Evolutionary conservation across 2,329 filamentous ascomycete genomes (phyloP).

Genomic region (Colletotrichum tamarilloi): DNA sequence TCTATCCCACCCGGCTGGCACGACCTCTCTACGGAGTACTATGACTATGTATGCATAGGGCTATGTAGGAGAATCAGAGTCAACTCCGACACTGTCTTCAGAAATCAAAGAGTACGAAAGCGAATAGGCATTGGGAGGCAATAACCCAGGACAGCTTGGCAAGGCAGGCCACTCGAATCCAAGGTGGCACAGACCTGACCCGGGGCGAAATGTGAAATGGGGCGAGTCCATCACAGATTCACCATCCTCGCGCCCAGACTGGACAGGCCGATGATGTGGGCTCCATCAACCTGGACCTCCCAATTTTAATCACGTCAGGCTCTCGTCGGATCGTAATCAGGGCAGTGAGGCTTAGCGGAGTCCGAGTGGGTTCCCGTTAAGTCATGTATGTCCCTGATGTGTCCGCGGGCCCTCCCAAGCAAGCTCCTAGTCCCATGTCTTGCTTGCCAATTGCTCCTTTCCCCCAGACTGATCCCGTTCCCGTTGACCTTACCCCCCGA

Average conservation of each 20-base stretch:
- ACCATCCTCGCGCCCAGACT: constrained; percentile 26
- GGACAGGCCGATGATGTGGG: constrained; percentile 23
- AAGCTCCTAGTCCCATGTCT: constrained; percentile 19
- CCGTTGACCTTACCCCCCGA: constrained; percentile 1
- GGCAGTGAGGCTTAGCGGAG: constrained; percentile 34
- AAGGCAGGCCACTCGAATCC: neutral
- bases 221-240: constrained; percentile 11
- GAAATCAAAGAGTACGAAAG: neutral
- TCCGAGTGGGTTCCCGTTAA: constrained; percentile 34
- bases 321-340: constrained; percentile 33
- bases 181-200: constrained; percentile 11
- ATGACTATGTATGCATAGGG: neutral
- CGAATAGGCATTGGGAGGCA: neutral
- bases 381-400: constrained; percentile 7
- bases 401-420: neutral
- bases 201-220: constrained; percentile 16
- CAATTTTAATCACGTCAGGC: constrained; percentile 36
- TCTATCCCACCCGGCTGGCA: neutral
- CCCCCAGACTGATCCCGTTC: constrained; percentile 2
- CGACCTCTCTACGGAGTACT: neutral
- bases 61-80: neutral
- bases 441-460: constrained; percentile 20
- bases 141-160: neutral
- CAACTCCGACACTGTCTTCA: constrained; percentile 6
- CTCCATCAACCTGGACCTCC: constrained; percentile 28